Evolutionary conservation across 352 stramenopile genomes (phyloP).

Genomic region (Phytophthora multivora): DNA sequence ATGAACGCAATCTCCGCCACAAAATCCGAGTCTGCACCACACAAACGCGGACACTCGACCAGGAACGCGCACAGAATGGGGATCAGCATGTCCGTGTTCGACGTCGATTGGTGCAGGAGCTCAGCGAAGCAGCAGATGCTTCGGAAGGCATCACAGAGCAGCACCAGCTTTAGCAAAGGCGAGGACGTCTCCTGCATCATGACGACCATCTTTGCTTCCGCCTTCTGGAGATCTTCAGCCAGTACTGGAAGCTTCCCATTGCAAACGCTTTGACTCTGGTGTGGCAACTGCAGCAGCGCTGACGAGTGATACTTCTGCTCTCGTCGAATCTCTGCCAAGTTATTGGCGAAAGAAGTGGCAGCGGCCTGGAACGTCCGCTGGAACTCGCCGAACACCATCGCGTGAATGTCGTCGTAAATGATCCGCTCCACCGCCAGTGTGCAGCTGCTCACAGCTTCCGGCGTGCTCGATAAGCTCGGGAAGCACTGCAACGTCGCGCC

Average conservation of each 20-base stretch:
- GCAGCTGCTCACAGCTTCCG: constrained; percentile 50
- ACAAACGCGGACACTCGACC: constrained; percentile 44
- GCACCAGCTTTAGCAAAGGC: constrained; percentile 65
- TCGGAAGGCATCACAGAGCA: constrained; percentile 66
- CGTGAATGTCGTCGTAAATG: constrained; percentile 72
- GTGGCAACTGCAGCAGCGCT: constrained; percentile 22
- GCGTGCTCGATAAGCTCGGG: constrained; percentile 58
- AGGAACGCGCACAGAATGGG: constrained; percentile 69
- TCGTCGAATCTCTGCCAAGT: constrained; percentile 51
- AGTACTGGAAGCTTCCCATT: constrained; percentile 20
- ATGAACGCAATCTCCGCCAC: constrained; percentile 78
- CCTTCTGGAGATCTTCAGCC: constrained; percentile 46
- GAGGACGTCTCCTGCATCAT: constrained; percentile 60
- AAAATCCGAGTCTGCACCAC: constrained; percentile 40
- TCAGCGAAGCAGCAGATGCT: constrained; percentile 72
- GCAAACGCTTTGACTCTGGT: constrained; percentile 7
- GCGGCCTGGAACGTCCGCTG: constrained; percentile 48
- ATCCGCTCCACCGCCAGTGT: constrained; percentile 65
- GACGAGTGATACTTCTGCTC: constrained; percentile 48
- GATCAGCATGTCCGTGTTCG: constrained; percentile 76
- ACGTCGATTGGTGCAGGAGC: constrained; percentile 59
- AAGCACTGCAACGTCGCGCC: constrained; percentile 67
- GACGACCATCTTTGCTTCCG: constrained; percentile 40
- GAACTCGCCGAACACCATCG: constrained; percentile 61
- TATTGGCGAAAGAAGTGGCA: constrained; percentile 50